Conservation (phyloP, 179 eudicot species). For the Amaranthus tricolor region DNA sequence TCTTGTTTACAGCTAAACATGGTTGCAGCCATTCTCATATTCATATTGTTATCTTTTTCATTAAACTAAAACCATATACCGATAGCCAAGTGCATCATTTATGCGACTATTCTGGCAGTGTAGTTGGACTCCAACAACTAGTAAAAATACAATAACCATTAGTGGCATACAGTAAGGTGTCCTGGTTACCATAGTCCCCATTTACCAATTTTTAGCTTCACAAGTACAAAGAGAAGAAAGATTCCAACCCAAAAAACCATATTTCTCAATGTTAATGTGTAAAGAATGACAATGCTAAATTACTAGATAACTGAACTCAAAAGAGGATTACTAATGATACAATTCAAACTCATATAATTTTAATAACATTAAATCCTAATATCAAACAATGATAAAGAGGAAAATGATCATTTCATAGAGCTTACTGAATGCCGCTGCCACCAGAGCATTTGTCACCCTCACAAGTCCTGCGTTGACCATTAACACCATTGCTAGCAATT, state of each 20-base stretch:
- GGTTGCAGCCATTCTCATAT: not conserved
- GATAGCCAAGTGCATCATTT: not conserved
- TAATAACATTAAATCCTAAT: not conserved
- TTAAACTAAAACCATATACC: not conserved
- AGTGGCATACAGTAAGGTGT: not conserved
- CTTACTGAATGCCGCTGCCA: constrained; percentile 98
- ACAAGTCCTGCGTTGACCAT: constrained; percentile 65
- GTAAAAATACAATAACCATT: not conserved
- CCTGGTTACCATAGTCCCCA: not conserved
- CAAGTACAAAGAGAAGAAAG: not conserved
- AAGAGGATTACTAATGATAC: not conserved
- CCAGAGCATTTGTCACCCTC: constrained; percentile 55
- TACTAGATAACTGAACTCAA: not conserved
- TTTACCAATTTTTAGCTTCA: not conserved
- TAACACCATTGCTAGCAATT: constrained; percentile 95
- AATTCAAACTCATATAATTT: not conserved
- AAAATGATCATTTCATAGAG: not conserved
- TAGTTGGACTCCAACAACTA: not conserved
- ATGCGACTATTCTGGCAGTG: not conserved
- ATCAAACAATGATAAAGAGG: not conserved
- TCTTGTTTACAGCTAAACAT: not conserved
- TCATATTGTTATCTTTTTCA: not conserved
- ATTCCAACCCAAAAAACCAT: not conserved
- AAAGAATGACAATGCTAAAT: not conserved
- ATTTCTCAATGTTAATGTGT: not conserved